Conservation (phyloP, 176 grass and related monocot species). For the Alloteropsis semialata region DNA sequence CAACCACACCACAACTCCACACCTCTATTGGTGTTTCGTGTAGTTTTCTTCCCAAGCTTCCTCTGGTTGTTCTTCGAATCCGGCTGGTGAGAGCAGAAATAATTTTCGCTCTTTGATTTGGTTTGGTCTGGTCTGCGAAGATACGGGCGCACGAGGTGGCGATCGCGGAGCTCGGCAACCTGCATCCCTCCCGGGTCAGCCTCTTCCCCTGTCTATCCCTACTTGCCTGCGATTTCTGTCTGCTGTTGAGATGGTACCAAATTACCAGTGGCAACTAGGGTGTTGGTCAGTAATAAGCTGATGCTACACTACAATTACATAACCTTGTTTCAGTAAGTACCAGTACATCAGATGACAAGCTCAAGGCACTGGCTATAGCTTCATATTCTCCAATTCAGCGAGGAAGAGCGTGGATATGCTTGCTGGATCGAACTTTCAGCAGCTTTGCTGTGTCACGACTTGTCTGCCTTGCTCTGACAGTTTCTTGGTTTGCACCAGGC, state of each 20-base stretch:
- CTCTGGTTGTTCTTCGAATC: background rate
- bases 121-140: constrained; percentile 17
- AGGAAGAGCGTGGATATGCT: background rate
- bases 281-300: background rate
- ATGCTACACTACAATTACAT: background rate
- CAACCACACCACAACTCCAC: background rate
- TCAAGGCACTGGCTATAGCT: background rate
- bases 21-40: background rate
- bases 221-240: background rate
- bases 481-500: constrained; percentile 6
- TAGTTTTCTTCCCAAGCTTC: background rate
- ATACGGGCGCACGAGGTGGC: constrained; percentile 55
- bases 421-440: background rate
- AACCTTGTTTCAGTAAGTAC: background rate
- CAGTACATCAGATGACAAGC: background rate
- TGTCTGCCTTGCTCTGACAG: background rate
- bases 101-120: background rate
- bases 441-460: background rate
- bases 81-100: background rate
- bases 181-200: constrained; percentile 50
- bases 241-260: background rate
- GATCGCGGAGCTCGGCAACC: constrained; percentile 47
- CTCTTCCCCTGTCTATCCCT: background rate
- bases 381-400: background rate
- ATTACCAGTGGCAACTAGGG: background rate